Conservation (phyloP, 192 early-diverging fungal genomes). For the Backusella luteola region DNA sequence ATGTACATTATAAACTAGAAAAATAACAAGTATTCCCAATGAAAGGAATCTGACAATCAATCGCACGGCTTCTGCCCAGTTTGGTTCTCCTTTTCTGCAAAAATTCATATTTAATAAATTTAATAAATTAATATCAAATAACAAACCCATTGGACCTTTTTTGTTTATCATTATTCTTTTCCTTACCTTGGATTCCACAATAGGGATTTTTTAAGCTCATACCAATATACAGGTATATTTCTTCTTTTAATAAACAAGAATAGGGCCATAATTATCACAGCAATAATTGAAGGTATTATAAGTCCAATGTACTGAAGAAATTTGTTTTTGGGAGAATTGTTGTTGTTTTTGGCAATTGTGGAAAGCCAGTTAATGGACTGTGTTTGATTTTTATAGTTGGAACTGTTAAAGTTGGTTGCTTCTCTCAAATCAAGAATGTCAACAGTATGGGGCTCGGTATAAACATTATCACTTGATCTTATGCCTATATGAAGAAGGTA, state of each 20-base stretch:
- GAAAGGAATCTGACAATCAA: not conserved
- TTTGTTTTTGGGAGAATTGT: not conserved
- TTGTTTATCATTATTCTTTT: too few relatives aligned
- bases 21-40: not conserved
- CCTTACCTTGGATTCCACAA: conserved; percentile 7
- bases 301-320: not conserved
- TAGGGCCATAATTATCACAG: not conserved
- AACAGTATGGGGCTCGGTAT: not conserved
- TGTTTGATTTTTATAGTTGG: not conserved
- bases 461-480: not conserved
- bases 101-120: not conserved
- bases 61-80: not conserved
- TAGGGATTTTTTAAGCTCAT: too few relatives aligned
- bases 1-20: not conserved
- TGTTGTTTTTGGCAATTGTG: not conserved
- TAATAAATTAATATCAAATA: not conserved
- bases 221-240: not conserved
- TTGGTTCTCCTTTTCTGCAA: not conserved
- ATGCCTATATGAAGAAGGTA: not conserved
- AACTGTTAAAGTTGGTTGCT: not conserved
- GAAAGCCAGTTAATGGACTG: not conserved
- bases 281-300: not conserved
- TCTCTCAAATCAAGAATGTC: not conserved
- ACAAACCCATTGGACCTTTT: too few relatives aligned
- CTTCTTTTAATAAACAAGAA: not conserved